Base-by-base conservation (phyloP, 108 stramenopile species). In the Discostella stelligeroides region DNA sequence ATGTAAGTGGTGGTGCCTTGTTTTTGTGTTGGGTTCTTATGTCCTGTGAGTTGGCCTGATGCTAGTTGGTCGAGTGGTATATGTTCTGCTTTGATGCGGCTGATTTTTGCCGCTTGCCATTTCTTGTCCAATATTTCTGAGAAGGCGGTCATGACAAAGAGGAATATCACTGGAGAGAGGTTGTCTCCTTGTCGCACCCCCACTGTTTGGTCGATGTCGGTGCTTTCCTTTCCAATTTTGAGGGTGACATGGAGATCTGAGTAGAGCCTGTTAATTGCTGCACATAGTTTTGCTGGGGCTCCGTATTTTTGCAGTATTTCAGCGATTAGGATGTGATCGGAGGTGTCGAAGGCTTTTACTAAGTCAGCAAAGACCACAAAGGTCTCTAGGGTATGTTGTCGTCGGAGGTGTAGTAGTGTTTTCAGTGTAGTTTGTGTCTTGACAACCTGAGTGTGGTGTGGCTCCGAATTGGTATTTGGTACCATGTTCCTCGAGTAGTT, bases 261-360 rank as follows among this genome's bases (percentile, higher is more conserved):
- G 51, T 73, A 56, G 34, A 65, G 25, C n/a, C 59, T 41, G 11
- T 55, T 17, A 38, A 66, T 46, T 9, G 40, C 40, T 3, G 37
- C 13, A 20, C 43, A 24, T 38, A 58, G 48, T 50, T 75, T 42
- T 10, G 60, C 50, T 4, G 73, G 66, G 15, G 42, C 42, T 15
- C 73, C 66, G n/a, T n/a, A n/a, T n/a, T n/a, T n/a, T n/a, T n/a
- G n/a, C n/a, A n/a, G n/a, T n/a, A n/a, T n/a, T n/a, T 41, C 4
- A 14, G 49, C n/a, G 34, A 74, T 34, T 2, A 74, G 49, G 14
- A 14, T 17, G 53, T 62, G 73, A 64, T 67, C 46, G 57, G 40
- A 47, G n/a, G 73, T 62, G 28, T 74, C 65, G 40, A 29, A 74
- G 23, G 73, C 73, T 49, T 74, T 74, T 39, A 74, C 73, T 11